Base-by-base conservation (phyloP, 2,329 filamentous ascomycete genomes). In the Immersiporthe knoxdaviesiana region DNA sequence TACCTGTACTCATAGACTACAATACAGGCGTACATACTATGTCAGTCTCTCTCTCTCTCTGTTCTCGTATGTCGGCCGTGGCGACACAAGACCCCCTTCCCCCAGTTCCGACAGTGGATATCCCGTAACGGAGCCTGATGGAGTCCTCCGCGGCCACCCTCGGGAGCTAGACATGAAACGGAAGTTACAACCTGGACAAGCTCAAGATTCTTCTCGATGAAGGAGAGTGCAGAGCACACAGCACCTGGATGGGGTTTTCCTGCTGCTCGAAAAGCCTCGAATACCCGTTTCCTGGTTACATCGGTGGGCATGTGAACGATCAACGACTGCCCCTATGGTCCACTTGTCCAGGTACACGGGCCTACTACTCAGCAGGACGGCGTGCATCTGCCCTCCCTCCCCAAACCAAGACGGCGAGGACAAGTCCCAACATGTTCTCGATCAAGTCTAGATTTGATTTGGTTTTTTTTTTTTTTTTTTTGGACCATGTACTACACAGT, bases 261-360 rank as follows among this genome's bases (percentile, higher is more conserved):
- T 47, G 44, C 3, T 30, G 37, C n/a, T 30, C 24, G 24, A 12
- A 62, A 39, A 67, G 65, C 65, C 56, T 67, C 58, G 65, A 67
- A 67, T 67, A 67, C n/a, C 65, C 58, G 65, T 44, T 24, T n/a
- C 44, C 3, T 41, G n/a, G 47, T 65, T 27, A 6, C 56, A 54
- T 30, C 41, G 44, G n/a, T n/a, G 16, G 24, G 6, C 65, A 66
- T 66, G 65, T 66, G 65, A 66, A 66, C 27, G 24, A n/a, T n/a
- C n/a, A n/a, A 21, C 44, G 39, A n/a, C n/a, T n/a, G n/a, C n/a
- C 39, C 56, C 30, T 30, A 27, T 37, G 32, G 21, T 52, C 63
- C 63, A 47, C 44, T 52, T 67, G 54, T 67, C 27, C 65, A 67
- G 65, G 65, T 67, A 67, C 65, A 47, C 18, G 18, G 18, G 18